Percentiles rank a stretch among this genome's conserved stretches.
These are phyloP conservation scores for Linnemannia elongata DNA, from an alignment of 192 early-diverging fungal genomes.

Conservation along the genomic window DNA sequence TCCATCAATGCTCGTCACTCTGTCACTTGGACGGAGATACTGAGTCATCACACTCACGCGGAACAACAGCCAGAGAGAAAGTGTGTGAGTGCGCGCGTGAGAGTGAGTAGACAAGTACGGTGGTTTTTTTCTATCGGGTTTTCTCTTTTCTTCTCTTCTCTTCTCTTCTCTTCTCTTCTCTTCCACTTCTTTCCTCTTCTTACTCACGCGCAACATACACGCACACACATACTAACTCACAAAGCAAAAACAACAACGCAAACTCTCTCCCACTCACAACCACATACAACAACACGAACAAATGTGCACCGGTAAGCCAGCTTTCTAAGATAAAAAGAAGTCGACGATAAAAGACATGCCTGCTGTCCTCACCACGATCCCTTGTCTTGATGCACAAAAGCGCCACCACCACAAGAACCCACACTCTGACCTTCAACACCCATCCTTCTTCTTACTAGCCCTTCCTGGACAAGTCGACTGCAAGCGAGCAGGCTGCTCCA, in stretches of 20 bases:
- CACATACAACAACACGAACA: background rate
- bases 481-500: constrained; percentile 13
- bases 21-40: no score
- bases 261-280: no score
- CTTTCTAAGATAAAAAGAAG: no score
- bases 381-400: background rate
- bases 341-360: background rate
- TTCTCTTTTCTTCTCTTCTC: background rate
- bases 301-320: constrained; percentile 10
- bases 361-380: background rate
- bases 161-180: background rate
- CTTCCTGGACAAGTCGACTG: constrained; percentile 20
- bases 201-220: background rate
- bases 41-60: background rate
- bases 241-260: no score
- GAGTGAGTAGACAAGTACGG: background rate
- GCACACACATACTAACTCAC: background rate
- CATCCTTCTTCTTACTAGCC: background rate
- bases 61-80: no score
- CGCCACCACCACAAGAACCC: background rate
- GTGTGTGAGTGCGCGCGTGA: background rate
- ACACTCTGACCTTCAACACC: background rate
- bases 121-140: background rate
- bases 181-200: background rate
- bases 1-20: no score